phyloP scores from a whole-genome alignment of 2,329 filamentous ascomycete genomes.

The Aspergillus latus region DNA sequence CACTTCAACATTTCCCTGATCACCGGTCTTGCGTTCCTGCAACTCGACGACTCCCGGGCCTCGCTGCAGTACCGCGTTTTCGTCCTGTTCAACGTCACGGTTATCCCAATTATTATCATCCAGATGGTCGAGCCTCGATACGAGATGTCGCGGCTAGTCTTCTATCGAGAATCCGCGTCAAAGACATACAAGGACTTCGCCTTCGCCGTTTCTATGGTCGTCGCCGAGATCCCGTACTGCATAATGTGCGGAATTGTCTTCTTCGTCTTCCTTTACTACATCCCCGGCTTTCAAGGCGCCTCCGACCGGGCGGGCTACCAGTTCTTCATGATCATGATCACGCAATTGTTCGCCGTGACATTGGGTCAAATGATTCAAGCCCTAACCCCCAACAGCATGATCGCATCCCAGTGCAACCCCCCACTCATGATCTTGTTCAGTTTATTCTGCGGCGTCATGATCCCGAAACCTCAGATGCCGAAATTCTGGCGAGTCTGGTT shows the following conservation, averaged over 20 bases:
- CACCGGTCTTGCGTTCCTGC: slow-evolving; percentile 75
- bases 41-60: slow-evolving; percentile 71
- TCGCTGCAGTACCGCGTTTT: slow-evolving; percentile 85
- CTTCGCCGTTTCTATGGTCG: slow-evolving; percentile 74
- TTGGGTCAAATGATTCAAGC: slow-evolving; percentile 75
- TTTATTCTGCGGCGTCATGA: slow-evolving; percentile 84
- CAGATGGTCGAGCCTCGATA: slow-evolving; percentile 83
- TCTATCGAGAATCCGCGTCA: slow-evolving; percentile 79
- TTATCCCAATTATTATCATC: slow-evolving; percentile 79
- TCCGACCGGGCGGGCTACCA: slow-evolving; percentile 74
- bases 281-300: slow-evolving; percentile 68
- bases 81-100: slow-evolving; percentile 82
- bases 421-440: slow-evolving; percentile 80
- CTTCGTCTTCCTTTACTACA: slow-evolving; percentile 82
- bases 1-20: slow-evolving; percentile 76
- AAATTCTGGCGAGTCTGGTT: slow-evolving; percentile 77
- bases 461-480: slow-evolving; percentile 75
- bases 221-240: slow-evolving; percentile 82
- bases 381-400: slow-evolving; percentile 74
- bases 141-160: slow-evolving; percentile 74
- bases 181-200: slow-evolving; percentile 84
- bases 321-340: slow-evolving; percentile 80
- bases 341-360: slow-evolving; percentile 80
- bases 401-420: slow-evolving; percentile 76
- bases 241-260: slow-evolving; percentile 76